Percentiles rank a stretch among this genome's conserved stretches.
These are phyloP conservation scores for Hawksworthiomyces lignivorus DNA, from an alignment of 2,329 filamentous ascomycete genomes.

Conservation along the genomic window DNA sequence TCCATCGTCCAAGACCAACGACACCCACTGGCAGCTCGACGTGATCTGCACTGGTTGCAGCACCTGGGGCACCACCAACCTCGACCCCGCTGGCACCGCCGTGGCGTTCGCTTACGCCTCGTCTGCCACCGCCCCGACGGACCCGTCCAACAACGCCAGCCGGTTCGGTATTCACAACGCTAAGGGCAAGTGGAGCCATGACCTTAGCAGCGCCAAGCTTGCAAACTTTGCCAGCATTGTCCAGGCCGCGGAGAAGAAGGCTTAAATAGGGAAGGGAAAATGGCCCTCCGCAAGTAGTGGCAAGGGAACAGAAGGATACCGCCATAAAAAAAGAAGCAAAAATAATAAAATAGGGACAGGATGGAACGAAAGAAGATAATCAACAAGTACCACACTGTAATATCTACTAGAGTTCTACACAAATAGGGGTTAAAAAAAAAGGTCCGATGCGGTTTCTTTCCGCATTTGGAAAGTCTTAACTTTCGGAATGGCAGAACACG, in stretches of 20 bases:
- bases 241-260: constrained; percentile 6
- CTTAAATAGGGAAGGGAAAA: background rate
- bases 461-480: too few relatives aligned
- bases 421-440: too few relatives aligned
- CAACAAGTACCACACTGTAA: too few relatives aligned
- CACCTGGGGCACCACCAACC: constrained; percentile 21
- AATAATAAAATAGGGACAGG: too few relatives aligned
- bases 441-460: too few relatives aligned
- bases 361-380: too few relatives aligned
- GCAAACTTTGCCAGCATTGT: constrained; percentile 21
- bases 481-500: too few relatives aligned
- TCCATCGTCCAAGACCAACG: constrained; percentile 26
- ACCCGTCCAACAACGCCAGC: constrained; percentile 20
- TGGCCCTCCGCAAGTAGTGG: too few relatives aligned
- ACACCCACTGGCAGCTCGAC: constrained; percentile 33
- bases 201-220: constrained; percentile 20
- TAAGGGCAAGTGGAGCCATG: constrained; percentile 19
- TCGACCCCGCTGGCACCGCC: constrained; percentile 20
- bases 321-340: too few relatives aligned
- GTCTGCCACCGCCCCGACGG: constrained; percentile 14
- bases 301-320: too few relatives aligned
- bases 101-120: constrained; percentile 20
- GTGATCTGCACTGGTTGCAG: constrained; percentile 32
- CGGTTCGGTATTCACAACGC: constrained; percentile 22
- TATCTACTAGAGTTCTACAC: too few relatives aligned